phyloP scores from a whole-genome alignment of 1,139 yeast species.

The Yamadazyma kanchanaburiensis region DNA sequence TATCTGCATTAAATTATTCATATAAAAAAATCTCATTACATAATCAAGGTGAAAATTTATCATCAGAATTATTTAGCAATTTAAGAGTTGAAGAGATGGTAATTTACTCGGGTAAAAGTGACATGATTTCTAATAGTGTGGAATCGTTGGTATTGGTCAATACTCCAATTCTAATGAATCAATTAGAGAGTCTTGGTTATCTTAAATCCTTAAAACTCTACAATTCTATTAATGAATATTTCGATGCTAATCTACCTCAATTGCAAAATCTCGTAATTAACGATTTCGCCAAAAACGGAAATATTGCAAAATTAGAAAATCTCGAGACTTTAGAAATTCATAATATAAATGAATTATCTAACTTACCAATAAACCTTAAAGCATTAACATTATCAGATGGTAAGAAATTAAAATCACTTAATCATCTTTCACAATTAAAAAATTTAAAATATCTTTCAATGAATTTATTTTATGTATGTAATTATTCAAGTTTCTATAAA shows the following conservation, averaged over 20 bases:
- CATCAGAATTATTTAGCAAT: not conserved
- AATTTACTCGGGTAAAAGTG: constrained; percentile 1
- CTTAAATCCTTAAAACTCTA: constrained; percentile 3
- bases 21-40: constrained; percentile 1
- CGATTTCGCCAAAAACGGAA: constrained; percentile 7
- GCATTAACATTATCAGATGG: constrained; percentile 8
- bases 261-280: constrained; percentile 6
- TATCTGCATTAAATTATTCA: not conserved
- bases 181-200: constrained; percentile 3
- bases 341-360: constrained; percentile 7
- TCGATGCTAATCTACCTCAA: constrained; percentile 6
- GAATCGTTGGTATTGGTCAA: constrained; percentile 3
- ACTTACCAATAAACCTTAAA: constrained; percentile 5
- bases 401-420: constrained; percentile 3
- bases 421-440: constrained; percentile 2
- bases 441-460: constrained; percentile 4
- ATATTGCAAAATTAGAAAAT: constrained; percentile 4
- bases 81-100: constrained; percentile 4
- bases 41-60: not conserved
- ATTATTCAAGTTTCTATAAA: constrained; percentile 6
- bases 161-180: constrained; percentile 2
- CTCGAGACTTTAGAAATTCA: constrained; percentile 5
- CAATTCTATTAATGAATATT: constrained; percentile 5
- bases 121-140: constrained; percentile 2
- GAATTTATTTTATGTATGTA: constrained; percentile 4